Evolutionary conservation across 257 asterid genomes (phyloP).

Genomic region (Leptodermis oblonga): DNA sequence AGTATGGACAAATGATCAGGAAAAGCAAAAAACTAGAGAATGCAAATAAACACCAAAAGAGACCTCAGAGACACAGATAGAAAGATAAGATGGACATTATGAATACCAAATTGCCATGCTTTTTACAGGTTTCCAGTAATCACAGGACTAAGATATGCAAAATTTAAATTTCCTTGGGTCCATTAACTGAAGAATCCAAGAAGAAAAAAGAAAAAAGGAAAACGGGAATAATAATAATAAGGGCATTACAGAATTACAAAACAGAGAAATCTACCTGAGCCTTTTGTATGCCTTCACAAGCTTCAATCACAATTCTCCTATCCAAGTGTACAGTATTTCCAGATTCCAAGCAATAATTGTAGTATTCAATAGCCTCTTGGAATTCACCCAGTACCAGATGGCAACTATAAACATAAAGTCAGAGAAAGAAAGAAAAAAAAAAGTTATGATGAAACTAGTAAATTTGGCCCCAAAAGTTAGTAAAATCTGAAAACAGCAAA

Average conservation of each 20-base stretch:
- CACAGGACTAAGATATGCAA: not conserved
- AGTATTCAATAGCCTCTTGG: constrained; percentile 59
- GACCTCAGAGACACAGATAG: not conserved
- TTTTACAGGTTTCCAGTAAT: constrained; percentile 2
- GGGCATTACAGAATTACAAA: not conserved
- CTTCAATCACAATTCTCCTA: constrained; percentile 80
- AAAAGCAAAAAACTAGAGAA: not conserved
- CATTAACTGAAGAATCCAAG: not conserved
- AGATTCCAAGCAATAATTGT: constrained; percentile 53
- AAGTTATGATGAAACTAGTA: not conserved
- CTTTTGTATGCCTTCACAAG: constrained; percentile 77
- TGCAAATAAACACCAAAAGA: constrained; percentile 1
- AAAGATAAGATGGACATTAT: not conserved
- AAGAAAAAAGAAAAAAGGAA: not conserved
- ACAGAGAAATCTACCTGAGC: constrained; percentile 54
- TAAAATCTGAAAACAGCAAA: not conserved
- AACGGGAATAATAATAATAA: no score
- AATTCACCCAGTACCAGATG: constrained; percentile 79
- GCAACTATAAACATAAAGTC: constrained; percentile 44
- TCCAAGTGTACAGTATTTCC: constrained; percentile 59
- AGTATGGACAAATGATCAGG: not conserved
- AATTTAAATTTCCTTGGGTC: not conserved
- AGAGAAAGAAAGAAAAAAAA: constrained; percentile 9
- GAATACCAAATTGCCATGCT: not conserved
- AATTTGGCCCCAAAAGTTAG: constrained; percentile 4